A percentile compares a stretch with the other conserved stretches of the same genome.
Conservation (phyloP, 345 rosid genomes). For the Acer saccharum region DNA sequence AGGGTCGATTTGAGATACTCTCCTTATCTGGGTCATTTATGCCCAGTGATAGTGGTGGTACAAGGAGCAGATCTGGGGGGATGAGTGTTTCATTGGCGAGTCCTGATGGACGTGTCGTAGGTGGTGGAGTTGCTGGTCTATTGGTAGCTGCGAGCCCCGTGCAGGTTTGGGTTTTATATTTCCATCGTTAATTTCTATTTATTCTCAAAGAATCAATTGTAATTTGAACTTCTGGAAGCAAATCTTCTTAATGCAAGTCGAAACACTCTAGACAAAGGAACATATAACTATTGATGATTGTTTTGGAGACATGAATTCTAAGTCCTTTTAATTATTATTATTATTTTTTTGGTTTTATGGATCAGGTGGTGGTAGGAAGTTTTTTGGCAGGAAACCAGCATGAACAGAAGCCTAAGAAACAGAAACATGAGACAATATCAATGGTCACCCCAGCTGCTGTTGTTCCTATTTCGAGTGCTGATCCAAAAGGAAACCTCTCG, state of each 20-base stretch:
- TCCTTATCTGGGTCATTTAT: constrained; percentile 97
- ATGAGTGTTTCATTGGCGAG: constrained; percentile 94
- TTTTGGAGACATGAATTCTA: background rate
- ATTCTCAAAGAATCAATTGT: background rate
- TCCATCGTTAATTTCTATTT: background rate
- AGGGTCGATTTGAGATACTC: constrained; percentile 98
- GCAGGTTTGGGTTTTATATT: constrained; percentile 54
- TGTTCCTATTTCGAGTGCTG: constrained; percentile 41
- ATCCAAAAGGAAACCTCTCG: constrained; percentile 39
- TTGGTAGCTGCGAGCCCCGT: constrained; percentile 92
- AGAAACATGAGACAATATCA: constrained; percentile 43
- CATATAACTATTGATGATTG: background rate
- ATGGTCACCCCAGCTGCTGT: constrained; percentile 32
- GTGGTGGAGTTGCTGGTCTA: constrained; percentile 94
- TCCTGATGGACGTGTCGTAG: constrained; percentile 95
- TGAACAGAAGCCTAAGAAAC: constrained; percentile 62
- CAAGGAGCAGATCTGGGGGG: constrained; percentile 92
- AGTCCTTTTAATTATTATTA: background rate
- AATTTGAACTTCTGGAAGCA: background rate
- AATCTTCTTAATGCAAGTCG: background rate
- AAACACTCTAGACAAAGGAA: background rate
- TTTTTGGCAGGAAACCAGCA: constrained; percentile 75
- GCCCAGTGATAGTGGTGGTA: constrained; percentile 83
- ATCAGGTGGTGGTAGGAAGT: constrained; percentile 81
- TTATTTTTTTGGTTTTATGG: constrained; percentile 22